phyloP scores from a whole-genome alignment of 176 grass and related monocot genomes.

The Echinochloa phyllopogon region DNA sequence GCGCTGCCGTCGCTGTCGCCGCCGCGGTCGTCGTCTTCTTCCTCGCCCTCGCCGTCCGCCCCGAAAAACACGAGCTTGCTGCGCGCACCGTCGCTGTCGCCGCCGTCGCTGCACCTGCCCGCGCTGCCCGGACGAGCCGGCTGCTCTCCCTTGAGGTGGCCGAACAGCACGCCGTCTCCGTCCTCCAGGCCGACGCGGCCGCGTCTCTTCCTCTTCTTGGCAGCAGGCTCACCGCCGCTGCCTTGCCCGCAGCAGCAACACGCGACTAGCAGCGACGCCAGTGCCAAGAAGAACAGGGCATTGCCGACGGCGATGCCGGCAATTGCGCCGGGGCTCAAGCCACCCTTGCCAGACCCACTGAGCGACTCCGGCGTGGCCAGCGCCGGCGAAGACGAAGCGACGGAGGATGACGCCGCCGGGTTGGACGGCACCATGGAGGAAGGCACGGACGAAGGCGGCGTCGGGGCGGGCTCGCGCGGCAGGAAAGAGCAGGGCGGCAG shows the following conservation, averaged over 20 bases:
- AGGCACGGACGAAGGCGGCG: conserved; percentile 29
- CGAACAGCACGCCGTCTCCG: conserved; percentile 36
- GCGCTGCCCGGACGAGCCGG: conserved; percentile 50
- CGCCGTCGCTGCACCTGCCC: conserved; percentile 58
- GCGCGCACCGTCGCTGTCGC: conserved; percentile 75
- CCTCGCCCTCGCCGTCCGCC: conserved; percentile 38
- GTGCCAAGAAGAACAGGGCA: conserved; percentile 52
- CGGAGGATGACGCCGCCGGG: conserved; percentile 55
- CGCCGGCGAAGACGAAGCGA: conserved; percentile 57
- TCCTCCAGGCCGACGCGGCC: conserved; percentile 45
- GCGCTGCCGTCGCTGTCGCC: conserved; percentile 40
- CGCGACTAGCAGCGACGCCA: conserved; percentile 54
- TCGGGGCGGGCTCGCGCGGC: conserved; percentile 56
- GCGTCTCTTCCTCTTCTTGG: conserved; percentile 49
- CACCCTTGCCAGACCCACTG: conserved; percentile 17
- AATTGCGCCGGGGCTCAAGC: conserved; percentile 58
- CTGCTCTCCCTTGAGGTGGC: conserved; percentile 50
- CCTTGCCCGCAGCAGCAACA: conserved; percentile 62
- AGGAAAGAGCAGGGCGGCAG: conserved; percentile 63
- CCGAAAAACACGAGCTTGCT: conserved; percentile 87
- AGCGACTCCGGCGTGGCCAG: conserved; percentile 42
- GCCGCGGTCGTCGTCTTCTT: conserved; percentile 8
- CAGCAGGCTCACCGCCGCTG: conserved; percentile 15
- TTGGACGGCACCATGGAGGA: conserved; percentile 75
- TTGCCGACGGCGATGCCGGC: conserved; percentile 66